phyloP scores from a whole-genome alignment of 2,329 filamentous ascomycete genomes.

The Fusarium hostae region DNA sequence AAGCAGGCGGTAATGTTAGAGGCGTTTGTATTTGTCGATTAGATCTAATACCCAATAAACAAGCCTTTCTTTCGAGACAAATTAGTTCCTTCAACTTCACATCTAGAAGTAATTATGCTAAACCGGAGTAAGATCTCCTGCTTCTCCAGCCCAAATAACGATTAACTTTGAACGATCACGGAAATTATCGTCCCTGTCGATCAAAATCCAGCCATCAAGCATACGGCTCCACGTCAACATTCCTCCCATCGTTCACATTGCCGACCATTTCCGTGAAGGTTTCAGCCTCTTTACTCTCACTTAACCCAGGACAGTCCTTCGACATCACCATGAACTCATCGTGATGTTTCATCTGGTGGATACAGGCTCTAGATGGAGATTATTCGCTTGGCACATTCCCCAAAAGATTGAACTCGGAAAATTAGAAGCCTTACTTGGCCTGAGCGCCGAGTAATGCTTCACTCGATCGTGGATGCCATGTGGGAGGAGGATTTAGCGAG shows the following conservation, averaged over 20 bases:
- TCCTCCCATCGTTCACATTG: background rate
- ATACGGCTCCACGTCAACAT: background rate
- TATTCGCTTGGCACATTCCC: background rate
- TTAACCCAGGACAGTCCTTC: too few relatives aligned
- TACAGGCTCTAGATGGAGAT: accelerated
- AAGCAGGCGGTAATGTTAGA: background rate
- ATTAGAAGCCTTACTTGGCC: background rate
- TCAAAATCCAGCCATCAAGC: background rate
- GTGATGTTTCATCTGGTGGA: background rate
- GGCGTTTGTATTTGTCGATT: background rate
- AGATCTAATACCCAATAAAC: slow-evolving; percentile 5
- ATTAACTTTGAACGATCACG: background rate
- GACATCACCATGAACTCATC: background rate
- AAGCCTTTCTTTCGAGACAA: background rate
- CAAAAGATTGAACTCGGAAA: background rate
- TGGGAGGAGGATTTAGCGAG: slow-evolving; percentile 1
- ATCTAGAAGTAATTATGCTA: background rate
- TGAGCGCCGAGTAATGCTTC: slow-evolving; percentile 1
- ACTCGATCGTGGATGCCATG: background rate
- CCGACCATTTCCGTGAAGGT: background rate
- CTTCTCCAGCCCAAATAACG: background rate
- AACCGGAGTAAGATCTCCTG: background rate
- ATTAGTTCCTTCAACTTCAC: background rate
- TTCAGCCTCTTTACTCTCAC: background rate
- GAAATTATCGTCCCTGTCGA: background rate